Base-by-base conservation (phyloP, 2,329 filamentous ascomycete species). In the Botrytis hyacinthi region DNA sequence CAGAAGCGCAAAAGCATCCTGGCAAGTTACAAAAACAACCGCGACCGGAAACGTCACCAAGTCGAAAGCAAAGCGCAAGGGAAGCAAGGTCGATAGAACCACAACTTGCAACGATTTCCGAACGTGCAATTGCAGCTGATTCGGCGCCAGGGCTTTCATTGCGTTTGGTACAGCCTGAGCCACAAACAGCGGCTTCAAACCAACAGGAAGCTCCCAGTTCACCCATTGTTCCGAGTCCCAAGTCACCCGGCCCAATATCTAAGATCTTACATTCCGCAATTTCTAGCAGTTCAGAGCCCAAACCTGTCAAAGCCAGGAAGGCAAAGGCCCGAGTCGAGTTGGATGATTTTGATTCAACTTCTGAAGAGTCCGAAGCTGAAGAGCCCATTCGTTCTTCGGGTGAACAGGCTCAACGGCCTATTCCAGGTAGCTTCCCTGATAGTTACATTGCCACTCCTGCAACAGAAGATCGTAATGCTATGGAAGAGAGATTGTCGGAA, bases 1-100 rank as follows among this genome's bases (percentile, higher is more conserved):
- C 80, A 60, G 76, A 77, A 42, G 44, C 86, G 16, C 89, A 91
- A 76, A 86, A 89, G 74, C 86, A 88, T 72, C 82, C 88, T 5
- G 89, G 88, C 83, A 94, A 93, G 81, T 84, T 94, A 70, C 91
- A 93, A 79, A 94, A 94, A 81, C 87, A 87, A 72, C 87, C 78
- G 46, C 75, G 75, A 22, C 63, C 70, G 20, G 80, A 81, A 48
- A 75, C 72, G 6, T 80, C 80, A 40, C 78, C 78, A 44, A 77
- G 63, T 70, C 73, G 74, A 44, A 79, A 80, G 57, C 71, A 75
- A 71, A 51, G 65, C 26, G 70, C 61, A 40, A 77, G 73, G 74
- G 78, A 80, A 32, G 6, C 74, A n/a, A 79, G 76, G 60, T 20
- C 73, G 54, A 29, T 69, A 32, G 80, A 80, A 46, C 73, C 76